Conservation (phyloP, 2,329 filamentous ascomycete species). For the Basipetospora chlamydospora region DNA sequence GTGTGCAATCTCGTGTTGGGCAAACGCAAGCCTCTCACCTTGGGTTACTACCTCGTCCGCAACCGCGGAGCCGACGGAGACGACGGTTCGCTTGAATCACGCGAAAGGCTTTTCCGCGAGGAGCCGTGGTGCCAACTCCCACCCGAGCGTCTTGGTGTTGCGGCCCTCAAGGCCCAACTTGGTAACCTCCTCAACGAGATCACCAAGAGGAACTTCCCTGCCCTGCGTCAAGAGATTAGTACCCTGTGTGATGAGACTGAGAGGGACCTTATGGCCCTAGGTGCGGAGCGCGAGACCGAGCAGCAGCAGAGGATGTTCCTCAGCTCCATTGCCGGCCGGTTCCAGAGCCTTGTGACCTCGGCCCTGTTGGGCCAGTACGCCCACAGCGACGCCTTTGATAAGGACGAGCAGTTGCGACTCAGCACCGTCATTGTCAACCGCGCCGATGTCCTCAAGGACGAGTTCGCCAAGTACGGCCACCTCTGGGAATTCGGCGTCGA, state of each 20-base stretch:
- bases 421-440: constrained; percentile 12
- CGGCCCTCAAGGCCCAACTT: constrained; percentile 12
- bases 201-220: constrained; percentile 14
- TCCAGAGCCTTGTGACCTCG: constrained; percentile 9
- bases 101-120: constrained; percentile 21
- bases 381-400: constrained; percentile 6
- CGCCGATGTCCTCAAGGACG: constrained; percentile 7
- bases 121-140: constrained; percentile 20
- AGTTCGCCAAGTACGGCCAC: constrained; percentile 8
- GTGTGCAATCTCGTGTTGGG: constrained; percentile 9
- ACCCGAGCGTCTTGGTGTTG: constrained; percentile 11
- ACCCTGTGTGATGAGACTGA: constrained; percentile 5
- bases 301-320: constrained; percentile 10
- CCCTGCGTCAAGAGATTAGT: constrained; percentile 12
- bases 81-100: constrained; percentile 5
- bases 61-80: constrained; percentile 13
- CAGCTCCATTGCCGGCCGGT: constrained; percentile 9
- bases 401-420: constrained; percentile 9
- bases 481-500: constrained; percentile 9
- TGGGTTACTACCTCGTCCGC: constrained; percentile 13
- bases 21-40: constrained; percentile 8
- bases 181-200: constrained; percentile 14
- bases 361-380: constrained; percentile 9
- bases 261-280: constrained; percentile 7
- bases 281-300: constrained; percentile 7